Base-by-base conservation (phyloP, 2,329 filamentous ascomycete genomes). In the Cladosporium sphaerospermum region DNA sequence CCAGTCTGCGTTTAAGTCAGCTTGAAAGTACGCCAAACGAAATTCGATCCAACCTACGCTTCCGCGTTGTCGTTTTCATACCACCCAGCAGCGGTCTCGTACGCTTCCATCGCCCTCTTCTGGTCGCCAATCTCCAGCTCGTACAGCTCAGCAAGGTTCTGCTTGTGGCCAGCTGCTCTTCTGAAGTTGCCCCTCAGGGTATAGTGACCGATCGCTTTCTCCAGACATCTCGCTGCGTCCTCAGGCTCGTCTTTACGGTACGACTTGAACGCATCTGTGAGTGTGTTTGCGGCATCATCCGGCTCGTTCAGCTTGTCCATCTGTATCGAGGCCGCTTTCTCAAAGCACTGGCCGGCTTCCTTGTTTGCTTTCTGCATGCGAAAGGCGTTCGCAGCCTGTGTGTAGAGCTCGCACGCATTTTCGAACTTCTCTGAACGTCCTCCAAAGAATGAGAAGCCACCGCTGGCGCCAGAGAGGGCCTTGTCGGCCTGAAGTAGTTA, bases 231-330 rank as follows among this genome's bases (percentile, higher is more conserved):
- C 41, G 86, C 88, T 13, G 91, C 92, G 64, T 92, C 86, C 67
- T 89, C 79, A 16, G 90, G 90, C 64, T 88, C 84, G 50, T 87
- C 84, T 73, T 90, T 95, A 64, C 86, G 82, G 75, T 96, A 97
- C 56, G 89, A 86, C 77, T 97, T 96, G 80, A 91, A 97, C 49
- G 93, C 93, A 70, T 97, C 91, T 64, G 86, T 82, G 56, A 90
- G 76, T 45, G 86, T 86, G 72, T 95, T 95, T 59, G 92, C 91
- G 45, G 90, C 89, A 68, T 97, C 93, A 68, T 95, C 89, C 40
- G 87, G 88, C 67, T 97, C 91, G 67, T 90, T 95, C 47, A 97
- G 80, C 63, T 91, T 85, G 60, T 84, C 79, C 46, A 76, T 81
- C 70, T 95, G 89, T 55, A 97, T 84, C 41, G 80, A 72, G n/a